Percentiles rank a stretch among this genome's conserved stretches.
phyloP scores from a whole-genome alignment of 2,329 filamentous ascomycete genomes.

The Fusarium phyllophilum region DNA sequence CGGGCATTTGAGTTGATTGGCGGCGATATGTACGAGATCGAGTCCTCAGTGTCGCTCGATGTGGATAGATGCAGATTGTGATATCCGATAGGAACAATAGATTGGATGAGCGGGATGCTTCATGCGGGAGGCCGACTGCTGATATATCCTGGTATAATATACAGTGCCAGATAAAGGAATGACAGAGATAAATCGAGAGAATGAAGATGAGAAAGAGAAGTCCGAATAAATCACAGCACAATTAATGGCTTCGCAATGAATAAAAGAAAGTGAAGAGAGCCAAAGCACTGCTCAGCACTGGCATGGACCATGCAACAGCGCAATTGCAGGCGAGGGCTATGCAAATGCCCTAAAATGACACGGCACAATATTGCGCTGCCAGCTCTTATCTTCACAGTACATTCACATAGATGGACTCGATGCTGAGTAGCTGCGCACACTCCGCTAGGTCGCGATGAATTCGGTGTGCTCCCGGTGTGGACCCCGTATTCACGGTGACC shows the following conservation, averaged over 20 bases:
- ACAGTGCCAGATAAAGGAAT: neutral
- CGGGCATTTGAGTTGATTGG: neutral
- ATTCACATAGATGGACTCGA: neutral
- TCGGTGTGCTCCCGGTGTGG: conserved; percentile 15
- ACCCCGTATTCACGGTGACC: conserved; percentile 7
- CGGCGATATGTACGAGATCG: neutral
- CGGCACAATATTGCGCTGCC: no score
- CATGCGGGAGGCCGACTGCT: conserved; percentile 31
- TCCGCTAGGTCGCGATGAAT: neutral
- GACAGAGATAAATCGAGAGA: neutral
- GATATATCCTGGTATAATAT: neutral
- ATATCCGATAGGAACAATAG: neutral
- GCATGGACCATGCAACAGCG: neutral
- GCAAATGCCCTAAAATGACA: neutral
- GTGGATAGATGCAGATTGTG: neutral
- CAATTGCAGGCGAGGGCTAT: neutral
- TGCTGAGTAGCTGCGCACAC: neutral
- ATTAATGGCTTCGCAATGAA: neutral
- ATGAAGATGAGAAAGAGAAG: neutral
- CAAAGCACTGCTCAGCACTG: neutral
- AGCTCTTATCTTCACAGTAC: neutral
- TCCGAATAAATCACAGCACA: neutral
- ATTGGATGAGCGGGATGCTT: conserved; percentile 5
- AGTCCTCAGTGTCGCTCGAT: neutral
- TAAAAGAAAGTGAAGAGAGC: neutral